Evolutionary conservation across 768 basidiomycete genomes (phyloP).

Genomic region (Epithele typhae): DNA sequence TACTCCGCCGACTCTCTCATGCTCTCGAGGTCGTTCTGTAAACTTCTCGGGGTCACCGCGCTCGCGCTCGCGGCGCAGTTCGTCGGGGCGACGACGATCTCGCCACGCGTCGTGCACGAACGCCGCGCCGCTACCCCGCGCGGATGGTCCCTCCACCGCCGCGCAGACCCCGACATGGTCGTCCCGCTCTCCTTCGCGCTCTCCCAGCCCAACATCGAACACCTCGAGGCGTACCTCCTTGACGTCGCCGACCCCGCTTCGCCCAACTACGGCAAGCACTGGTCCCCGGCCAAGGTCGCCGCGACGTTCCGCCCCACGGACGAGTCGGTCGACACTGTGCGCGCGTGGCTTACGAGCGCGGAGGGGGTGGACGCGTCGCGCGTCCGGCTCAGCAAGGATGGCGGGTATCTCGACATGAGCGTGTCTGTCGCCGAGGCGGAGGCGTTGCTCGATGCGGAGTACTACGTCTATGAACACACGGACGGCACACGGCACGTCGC

Average conservation of each 20-base stretch:
- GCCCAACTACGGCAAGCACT: constrained; percentile 46
- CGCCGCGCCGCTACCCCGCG: neutral
- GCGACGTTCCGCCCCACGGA: constrained; percentile 40
- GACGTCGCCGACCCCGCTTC: constrained; percentile 49
- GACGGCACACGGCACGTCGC: constrained; percentile 47
- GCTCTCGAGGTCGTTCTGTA: no score
- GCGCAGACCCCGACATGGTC: constrained; percentile 28
- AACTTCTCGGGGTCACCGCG: no score
- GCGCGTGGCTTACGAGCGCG: constrained; percentile 36
- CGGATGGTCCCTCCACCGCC: constrained; percentile 37
- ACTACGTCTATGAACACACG: constrained; percentile 53
- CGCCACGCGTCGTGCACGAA: neutral
- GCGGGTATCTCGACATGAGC: constrained; percentile 39
- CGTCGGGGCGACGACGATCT: neutral
- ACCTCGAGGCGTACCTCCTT: constrained; percentile 39
- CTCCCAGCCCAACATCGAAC: constrained; percentile 39
- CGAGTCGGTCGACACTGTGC: constrained; percentile 38
- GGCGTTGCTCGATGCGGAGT: constrained; percentile 40
- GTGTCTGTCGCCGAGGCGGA: constrained; percentile 41
- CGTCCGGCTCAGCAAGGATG: constrained; percentile 34
- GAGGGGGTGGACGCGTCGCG: constrained; percentile 36
- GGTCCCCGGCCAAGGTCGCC: constrained; percentile 38
- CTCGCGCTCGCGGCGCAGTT: no score
- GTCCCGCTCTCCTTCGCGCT: constrained; percentile 47
- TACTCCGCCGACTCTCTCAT: no score